Evolutionary conservation across 306 rosid species (phyloP), one percentile per base, ranked within the genome.

Genomic region (Fragaria nilgerrensis): DNA sequence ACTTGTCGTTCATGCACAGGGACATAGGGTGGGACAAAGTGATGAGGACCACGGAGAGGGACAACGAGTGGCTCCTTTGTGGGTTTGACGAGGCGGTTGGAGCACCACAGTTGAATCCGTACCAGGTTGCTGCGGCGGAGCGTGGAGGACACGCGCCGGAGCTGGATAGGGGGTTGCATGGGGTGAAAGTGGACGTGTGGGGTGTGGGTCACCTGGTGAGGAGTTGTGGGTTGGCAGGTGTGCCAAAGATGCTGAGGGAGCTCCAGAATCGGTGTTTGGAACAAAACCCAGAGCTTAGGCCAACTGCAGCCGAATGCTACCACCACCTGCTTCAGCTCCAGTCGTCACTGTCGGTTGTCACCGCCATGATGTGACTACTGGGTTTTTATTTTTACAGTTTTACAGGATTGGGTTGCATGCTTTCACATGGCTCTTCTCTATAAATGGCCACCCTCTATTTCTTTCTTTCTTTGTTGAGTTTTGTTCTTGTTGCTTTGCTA

Each of bases 181-280:
- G 97, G 5, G 97, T 95, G 78, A 95, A 95, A 75, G 99, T 92
- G 79, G 99, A 95, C 77, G 92, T 95, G 68, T 95, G 97, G 97
- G 97, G 97, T 0, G 85, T 95, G 17, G 99, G 99, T 68, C 45
- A 88, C 23, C 66, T 95, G 87, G 89, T 92, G 63, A 86, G 80
- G 83, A 89, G 88, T 13, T 79, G 99, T 45, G 97, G 97, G 58
- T 15, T 88, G 77, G 53, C 63, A 13, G 86, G 82, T 37, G 78
- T 90, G 78, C 97, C 99, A 0, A 95, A 92, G 85, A 89, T 92
- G 97, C 79, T 95, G 5, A 86, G 89, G 76, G 99, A 95, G 82
- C 85, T 95, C 49, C 90, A 92, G 78, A 82, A 76, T 3, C 83
- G 93, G 83, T 95, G 99, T 77, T 84, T 95, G 92, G 97, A 92